These are phyloP conservation scores for Ophiognomonia clavigignenti-juglandacearum DNA, from an alignment of 2,329 filamentous ascomycete genomes.

Conservation along the genomic window DNA sequence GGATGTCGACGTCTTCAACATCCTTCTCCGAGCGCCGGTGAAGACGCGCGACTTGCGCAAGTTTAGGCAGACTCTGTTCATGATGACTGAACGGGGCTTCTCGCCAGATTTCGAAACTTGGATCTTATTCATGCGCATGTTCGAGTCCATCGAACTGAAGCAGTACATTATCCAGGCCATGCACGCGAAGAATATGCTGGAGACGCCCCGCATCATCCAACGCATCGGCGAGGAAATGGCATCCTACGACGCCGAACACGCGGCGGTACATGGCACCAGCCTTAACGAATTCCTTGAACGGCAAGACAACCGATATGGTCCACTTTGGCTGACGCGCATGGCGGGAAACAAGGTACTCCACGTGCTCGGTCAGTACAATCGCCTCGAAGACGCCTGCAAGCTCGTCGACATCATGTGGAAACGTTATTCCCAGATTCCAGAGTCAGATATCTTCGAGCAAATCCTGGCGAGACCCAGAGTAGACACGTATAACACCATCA, in stretches of 20 bases:
- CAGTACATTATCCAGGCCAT: conserved; percentile 42
- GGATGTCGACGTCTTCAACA: conserved; percentile 44
- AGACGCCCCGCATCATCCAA: conserved; percentile 29
- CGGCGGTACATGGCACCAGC: conserved; percentile 30
- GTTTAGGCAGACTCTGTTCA: conserved; percentile 35
- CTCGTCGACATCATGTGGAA: conserved; percentile 29
- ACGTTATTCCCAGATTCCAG: conserved; percentile 10
- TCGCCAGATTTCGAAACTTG: conserved; percentile 41
- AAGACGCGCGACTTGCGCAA: conserved; percentile 35
- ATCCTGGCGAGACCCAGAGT: conserved; percentile 21
- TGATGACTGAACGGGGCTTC: conserved; percentile 36
- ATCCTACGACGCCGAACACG: conserved; percentile 36
- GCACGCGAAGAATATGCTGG: conserved; percentile 39
- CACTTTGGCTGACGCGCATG: conserved; percentile 36
- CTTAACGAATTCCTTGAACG: conserved; percentile 33
- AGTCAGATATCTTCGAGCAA: not conserved
- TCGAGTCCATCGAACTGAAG: conserved; percentile 54
- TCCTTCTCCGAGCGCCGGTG: conserved; percentile 37
- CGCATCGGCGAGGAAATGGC: conserved; percentile 39
- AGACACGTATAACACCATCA: conserved; percentile 30
- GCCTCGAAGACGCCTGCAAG: conserved; percentile 21
- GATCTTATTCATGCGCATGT: conserved; percentile 44
- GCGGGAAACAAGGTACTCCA: conserved; percentile 35
- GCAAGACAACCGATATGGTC: conserved; percentile 39
- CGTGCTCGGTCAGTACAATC: conserved; percentile 36